Percentiles rank a stretch among this genome's conserved stretches.
Conservation (phyloP, 2,329 filamentous ascomycete species). For the Xylariaceae sp. region DNA sequence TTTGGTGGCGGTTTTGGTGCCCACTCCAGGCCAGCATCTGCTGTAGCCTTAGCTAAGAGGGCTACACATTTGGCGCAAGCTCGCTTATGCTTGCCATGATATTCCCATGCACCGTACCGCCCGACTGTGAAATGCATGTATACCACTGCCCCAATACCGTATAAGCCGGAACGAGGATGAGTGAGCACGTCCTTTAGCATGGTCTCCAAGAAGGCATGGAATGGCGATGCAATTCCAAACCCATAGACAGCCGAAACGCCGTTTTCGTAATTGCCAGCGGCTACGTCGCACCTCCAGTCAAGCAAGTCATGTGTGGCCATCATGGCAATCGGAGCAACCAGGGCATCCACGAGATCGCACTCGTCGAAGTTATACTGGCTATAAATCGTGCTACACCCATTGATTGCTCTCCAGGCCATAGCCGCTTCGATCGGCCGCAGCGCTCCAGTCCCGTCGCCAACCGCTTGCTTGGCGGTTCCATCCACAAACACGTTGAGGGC, state of each 20-base stretch:
- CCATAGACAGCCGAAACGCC: slow-evolving; percentile 18
- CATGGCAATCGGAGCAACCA: slow-evolving; percentile 22
- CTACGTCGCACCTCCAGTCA: slow-evolving; percentile 26
- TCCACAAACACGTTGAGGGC: slow-evolving; percentile 20
- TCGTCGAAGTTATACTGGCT: slow-evolving; percentile 23
- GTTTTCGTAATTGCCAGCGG: slow-evolving; percentile 24
- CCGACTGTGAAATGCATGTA: slow-evolving; percentile 23
- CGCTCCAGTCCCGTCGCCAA: slow-evolving; percentile 1
- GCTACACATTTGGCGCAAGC: slow-evolving; percentile 16
- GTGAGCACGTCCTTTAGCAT: slow-evolving; percentile 17
- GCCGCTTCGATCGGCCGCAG: slow-evolving; percentile 16
- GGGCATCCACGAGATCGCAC: slow-evolving; percentile 11
- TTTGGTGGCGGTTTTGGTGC: slow-evolving; percentile 16
- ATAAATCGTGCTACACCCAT: slow-evolving; percentile 24
- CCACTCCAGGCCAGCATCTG: slow-evolving; percentile 19
- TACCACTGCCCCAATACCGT: slow-evolving; percentile 13
- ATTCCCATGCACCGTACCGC: slow-evolving; percentile 25
- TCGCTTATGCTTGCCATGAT: slow-evolving; percentile 13
- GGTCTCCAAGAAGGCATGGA: slow-evolving; percentile 22
- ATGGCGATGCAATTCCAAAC: slow-evolving; percentile 18
- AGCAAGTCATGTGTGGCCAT: slow-evolving; percentile 23
- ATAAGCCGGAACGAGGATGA: slow-evolving; percentile 15
- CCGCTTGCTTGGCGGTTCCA: slow-evolving; percentile 22
- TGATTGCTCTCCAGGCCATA: slow-evolving; percentile 23
- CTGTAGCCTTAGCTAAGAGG: slow-evolving; percentile 13